phyloP scores from a whole-genome alignment of 306 rosid genomes.

The Notholithocarpus densiflorus region DNA sequence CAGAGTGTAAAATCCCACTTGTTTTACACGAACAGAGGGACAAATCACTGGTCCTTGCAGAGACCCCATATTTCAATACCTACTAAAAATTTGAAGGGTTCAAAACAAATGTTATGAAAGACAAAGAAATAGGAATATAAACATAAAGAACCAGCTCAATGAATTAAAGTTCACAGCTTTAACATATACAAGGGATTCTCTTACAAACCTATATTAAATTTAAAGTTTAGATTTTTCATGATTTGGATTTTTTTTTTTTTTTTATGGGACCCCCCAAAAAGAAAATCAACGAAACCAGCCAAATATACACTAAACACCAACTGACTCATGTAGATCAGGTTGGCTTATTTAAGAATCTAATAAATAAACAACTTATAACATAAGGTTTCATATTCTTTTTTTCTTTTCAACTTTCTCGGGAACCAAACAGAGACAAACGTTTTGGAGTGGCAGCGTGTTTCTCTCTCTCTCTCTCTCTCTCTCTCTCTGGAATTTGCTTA shows the following conservation, averaged over 20 bases:
- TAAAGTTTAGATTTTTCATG: neutral
- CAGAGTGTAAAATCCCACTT: conserved; percentile 46
- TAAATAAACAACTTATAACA: neutral
- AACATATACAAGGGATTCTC: neutral
- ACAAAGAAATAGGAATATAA: neutral
- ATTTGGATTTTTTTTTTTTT: neutral
- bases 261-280: neutral
- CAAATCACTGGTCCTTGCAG: conserved; percentile 85
- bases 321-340: neutral
- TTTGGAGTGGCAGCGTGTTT: neutral
- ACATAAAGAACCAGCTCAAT: neutral
- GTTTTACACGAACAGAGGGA: conserved; percentile 67
- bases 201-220: neutral
- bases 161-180: neutral
- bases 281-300: neutral
- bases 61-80: conserved; percentile 60
- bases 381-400: neutral
- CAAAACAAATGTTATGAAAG: neutral
- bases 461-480: neutral
- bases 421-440: neutral
- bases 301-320: neutral
- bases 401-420: neutral
- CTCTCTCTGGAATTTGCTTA: neutral
- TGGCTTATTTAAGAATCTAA: neutral
- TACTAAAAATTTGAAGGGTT: neutral